phyloP scores from a whole-genome alignment of 768 basidiomycete species.

The Phaeotremella fagi region DNA sequence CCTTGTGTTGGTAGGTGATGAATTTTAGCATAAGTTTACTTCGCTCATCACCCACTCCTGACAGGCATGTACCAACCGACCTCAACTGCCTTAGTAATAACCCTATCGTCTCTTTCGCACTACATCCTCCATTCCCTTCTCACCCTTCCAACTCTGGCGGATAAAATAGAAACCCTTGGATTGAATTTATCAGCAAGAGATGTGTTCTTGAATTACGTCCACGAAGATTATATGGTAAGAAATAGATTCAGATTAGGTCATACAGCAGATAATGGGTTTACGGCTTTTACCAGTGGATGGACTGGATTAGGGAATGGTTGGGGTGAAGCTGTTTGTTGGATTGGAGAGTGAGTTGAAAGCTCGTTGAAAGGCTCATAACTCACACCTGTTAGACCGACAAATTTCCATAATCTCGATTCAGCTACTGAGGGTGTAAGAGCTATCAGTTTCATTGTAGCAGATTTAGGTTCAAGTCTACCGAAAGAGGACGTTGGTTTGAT shows the following conservation, averaged over 20 bases:
- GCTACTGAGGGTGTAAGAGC: conserved; percentile 21
- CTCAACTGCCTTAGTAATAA: conserved; percentile 17
- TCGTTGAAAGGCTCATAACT: background rate
- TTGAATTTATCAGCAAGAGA: conserved; percentile 20
- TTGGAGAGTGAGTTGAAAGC: conserved; percentile 29
- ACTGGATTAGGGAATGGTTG: conserved; percentile 8
- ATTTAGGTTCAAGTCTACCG: conserved; percentile 11
- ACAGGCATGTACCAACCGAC: conserved; percentile 21
- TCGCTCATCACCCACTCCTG: background rate
- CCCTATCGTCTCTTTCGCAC: conserved; percentile 22
- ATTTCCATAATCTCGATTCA: conserved; percentile 28
- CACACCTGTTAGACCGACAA: conserved; percentile 17
- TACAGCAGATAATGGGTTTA: conserved; percentile 7
- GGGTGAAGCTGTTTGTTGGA: conserved; percentile 20
- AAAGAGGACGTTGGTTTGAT: conserved; percentile 1
- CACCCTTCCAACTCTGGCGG: conserved; percentile 21
- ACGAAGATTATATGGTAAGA: conserved; percentile 1
- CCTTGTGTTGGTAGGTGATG: conserved; percentile 28
- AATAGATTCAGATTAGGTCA: conserved; percentile 5
- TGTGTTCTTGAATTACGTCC: conserved; percentile 17
- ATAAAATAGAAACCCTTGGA: conserved; percentile 10
- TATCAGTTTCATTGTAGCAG: conserved; percentile 14
- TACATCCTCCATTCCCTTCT: conserved; percentile 24
- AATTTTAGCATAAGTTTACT: background rate
- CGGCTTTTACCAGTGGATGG: conserved; percentile 26